Evolutionary conservation across 768 basidiomycete genomes (phyloP).

Genomic region (Termitomyces sp.): DNA sequence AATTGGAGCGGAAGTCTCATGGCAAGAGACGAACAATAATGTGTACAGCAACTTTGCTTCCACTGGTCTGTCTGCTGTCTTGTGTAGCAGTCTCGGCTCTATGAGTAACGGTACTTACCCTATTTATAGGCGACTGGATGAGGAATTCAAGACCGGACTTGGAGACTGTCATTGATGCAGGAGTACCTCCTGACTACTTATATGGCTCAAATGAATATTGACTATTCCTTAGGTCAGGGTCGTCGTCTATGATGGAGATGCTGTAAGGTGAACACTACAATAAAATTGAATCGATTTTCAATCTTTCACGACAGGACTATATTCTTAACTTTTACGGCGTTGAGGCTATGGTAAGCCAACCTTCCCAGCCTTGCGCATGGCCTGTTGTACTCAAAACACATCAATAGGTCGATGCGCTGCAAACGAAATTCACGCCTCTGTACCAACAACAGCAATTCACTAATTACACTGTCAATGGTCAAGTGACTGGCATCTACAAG

Average conservation of each 20-base stretch:
- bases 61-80: constrained; percentile 31
- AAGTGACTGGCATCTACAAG: constrained; percentile 47
- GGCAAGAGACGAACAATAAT: constrained; percentile 32
- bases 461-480: constrained; percentile 45
- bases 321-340: constrained; percentile 51
- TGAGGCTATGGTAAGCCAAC: constrained; percentile 44
- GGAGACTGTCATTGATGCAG: constrained; percentile 54
- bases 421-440: constrained; percentile 37
- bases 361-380: not conserved
- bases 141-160: constrained; percentile 39
- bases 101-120: not conserved
- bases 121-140: constrained; percentile 53
- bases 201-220: not conserved
- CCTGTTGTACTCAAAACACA: not conserved
- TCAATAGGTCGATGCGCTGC: constrained; percentile 37
- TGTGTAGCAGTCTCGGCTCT: not conserved
- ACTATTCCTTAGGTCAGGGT: constrained; percentile 29
- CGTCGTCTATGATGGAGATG: constrained; percentile 53
- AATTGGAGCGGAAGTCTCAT: constrained; percentile 41
- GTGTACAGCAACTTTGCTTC: constrained; percentile 46
- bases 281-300: not conserved
- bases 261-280: constrained; percentile 27
- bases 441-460: constrained; percentile 39
- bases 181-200: constrained; percentile 27
- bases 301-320: constrained; percentile 31